Evolutionary conservation across 2,329 filamentous ascomycete species (phyloP).

Genomic region (Teratosphaeria gauchensis): DNA sequence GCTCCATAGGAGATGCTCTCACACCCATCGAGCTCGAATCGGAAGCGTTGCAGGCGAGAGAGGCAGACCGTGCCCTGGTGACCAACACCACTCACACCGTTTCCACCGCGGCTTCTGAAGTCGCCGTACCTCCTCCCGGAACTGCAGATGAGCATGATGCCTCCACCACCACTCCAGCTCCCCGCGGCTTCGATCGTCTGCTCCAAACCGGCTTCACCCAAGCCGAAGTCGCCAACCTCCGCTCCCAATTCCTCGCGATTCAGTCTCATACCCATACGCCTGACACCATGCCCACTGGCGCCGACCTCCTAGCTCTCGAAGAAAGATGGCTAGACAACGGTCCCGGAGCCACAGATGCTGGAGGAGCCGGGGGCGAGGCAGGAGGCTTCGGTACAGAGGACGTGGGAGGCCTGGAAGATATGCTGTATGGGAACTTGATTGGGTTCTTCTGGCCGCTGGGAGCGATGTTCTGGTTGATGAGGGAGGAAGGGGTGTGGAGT

Average conservation of each 20-base stretch:
- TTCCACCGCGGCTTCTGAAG: neutral
- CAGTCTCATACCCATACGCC: conserved; percentile 75
- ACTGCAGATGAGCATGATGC: neutral
- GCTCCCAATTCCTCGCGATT: conserved; percentile 80
- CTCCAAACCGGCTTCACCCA: conserved; percentile 70
- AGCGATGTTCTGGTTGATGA: conserved; percentile 71
- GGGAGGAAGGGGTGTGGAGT: conserved; percentile 81
- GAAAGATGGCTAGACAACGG: conserved; percentile 77
- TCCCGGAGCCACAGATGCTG: conserved; percentile 23
- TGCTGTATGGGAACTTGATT: conserved; percentile 78
- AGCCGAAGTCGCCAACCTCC: conserved; percentile 72
- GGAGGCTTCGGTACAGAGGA: conserved; percentile 40
- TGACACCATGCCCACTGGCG: conserved; percentile 75
- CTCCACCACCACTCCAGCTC: conserved; percentile 44
- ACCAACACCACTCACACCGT: conserved; percentile 17
- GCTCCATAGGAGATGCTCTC: conserved; percentile 72
- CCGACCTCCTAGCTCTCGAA: conserved; percentile 67
- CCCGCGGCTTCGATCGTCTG: conserved; percentile 80
- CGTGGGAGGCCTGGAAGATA: conserved; percentile 65
- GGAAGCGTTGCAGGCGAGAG: conserved; percentile 45
- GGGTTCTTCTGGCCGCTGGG: conserved; percentile 94
- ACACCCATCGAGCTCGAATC: conserved; percentile 57
- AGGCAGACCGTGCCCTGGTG: conserved; percentile 30
- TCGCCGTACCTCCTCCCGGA: neutral
- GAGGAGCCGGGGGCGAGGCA: conserved; percentile 24